phyloP scores from a whole-genome alignment of 2,329 filamentous ascomycete genomes.

The Falciphora oryzae region DNA sequence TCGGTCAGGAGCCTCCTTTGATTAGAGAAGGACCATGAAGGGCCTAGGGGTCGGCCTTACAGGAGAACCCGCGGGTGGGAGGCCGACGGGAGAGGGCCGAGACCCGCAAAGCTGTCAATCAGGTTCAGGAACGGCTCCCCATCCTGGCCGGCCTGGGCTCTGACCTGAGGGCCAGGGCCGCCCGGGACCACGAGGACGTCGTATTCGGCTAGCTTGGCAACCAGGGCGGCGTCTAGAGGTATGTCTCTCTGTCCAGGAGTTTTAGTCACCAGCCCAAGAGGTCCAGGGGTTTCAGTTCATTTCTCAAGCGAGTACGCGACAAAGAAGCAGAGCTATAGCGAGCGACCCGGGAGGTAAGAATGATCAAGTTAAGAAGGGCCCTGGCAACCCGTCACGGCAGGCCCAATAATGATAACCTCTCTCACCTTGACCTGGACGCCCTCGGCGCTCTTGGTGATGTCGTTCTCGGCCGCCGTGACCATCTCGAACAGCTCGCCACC shows the following conservation, averaged over 20 bases:
- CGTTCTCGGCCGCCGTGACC: slow-evolving; percentile 9
- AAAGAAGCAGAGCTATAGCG: too few relatives aligned
- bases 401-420: background rate
- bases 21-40: too few relatives aligned
- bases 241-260: background rate
- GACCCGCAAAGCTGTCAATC: background rate
- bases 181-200: slow-evolving; percentile 7
- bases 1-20: too few relatives aligned
- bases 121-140: background rate
- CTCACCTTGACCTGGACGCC: slow-evolving; percentile 7
- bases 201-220: background rate
- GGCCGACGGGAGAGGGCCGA: background rate
- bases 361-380: too few relatives aligned
- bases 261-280: too few relatives aligned
- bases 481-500: slow-evolving; percentile 6
- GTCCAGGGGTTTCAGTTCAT: too few relatives aligned
- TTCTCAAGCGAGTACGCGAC: too few relatives aligned
- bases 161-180: background rate
- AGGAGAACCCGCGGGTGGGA: background rate
- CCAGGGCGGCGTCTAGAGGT: background rate
- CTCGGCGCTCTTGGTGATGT: slow-evolving; percentile 7
- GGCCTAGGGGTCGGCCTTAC: background rate
- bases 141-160: background rate
- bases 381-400: background rate
- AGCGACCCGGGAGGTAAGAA: too few relatives aligned